Evolutionary conservation across 345 rosid species (phyloP), one percentile per base, ranked within the genome.

Genomic region (Litchi chinensis): DNA sequence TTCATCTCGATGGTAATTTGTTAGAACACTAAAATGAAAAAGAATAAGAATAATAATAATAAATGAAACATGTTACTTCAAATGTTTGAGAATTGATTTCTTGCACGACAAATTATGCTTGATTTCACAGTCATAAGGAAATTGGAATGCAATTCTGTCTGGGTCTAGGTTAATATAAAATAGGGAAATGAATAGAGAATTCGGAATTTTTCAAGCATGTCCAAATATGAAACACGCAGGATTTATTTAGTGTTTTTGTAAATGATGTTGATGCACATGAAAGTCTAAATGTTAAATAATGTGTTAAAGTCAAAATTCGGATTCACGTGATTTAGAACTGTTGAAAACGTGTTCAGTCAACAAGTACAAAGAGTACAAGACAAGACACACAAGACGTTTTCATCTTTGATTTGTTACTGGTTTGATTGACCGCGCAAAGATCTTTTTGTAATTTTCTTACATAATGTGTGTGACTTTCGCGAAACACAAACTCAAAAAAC

Each of bases 291-390:
- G 8, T 22, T 48, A 13, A 46, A 10, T 1, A 44, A 46, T 2
- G 37, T 46, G 39, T 6, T 26, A 44, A 52, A 48, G 60, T 70
- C 74, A 70, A 65, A 67, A 67, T 67, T 67, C 46, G 40, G 39
- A 67, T 39, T 40, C 13, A 24, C 39, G 52, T 68, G 52, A 9
- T 19, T 68, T 19, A 41, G 52, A 68, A 41, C 13, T 7, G 24
- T 60, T 32, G 68, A 73, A 54, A 79, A 59, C 26, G 41, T 44
- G 57, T 15, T 13, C 26, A 2, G 52, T 68, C 69, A 59, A 56
- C 37, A 57, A n/a, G 78, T 74, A 77, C 57, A 65, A 65, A 32
- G 21, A 60, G 10, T 6, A 21, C 39, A 26, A 26, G 28, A 26
- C 28, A 26, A 26, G 28, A 26, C 28, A 26, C 28, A 59, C 12